A percentile compares a stretch with the other conserved stretches of the same genome.
Evolutionary conservation across 768 basidiomycete species (phyloP).

Genomic region (Boletus edulis): DNA sequence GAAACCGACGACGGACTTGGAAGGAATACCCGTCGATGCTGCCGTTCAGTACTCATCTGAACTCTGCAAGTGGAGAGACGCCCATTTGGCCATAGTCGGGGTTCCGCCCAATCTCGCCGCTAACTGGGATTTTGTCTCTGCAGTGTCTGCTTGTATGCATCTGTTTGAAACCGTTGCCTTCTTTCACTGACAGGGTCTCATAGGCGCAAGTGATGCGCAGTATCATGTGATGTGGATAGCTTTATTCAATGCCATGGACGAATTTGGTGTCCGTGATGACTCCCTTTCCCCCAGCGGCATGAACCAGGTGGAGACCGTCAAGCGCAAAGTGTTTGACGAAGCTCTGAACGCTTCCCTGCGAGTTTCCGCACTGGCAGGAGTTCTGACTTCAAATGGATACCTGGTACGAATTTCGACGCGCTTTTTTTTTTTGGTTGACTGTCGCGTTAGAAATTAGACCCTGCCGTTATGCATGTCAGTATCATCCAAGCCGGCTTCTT

Average conservation of each 20-base stretch:
- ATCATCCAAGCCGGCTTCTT: constrained; percentile 82
- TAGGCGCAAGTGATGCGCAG: constrained; percentile 81
- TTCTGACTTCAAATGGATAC: constrained; percentile 86
- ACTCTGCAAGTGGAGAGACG: constrained; percentile 71
- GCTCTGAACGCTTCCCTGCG: constrained; percentile 82
- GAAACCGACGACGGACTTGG: constrained; percentile 71
- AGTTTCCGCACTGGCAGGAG: constrained; percentile 84
- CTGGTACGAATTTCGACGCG: constrained; percentile 47
- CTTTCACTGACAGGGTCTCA: background rate
- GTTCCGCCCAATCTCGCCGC: constrained; percentile 83
- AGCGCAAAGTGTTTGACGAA: constrained; percentile 74
- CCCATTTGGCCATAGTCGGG: constrained; percentile 74
- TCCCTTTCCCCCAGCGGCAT: constrained; percentile 33
- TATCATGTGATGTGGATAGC: constrained; percentile 93
- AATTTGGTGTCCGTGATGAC: constrained; percentile 76
- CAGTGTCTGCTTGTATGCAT: constrained; percentile 58
- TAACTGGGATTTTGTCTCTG: constrained; percentile 87
- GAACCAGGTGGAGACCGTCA: constrained; percentile 64
- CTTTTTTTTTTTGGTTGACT: constrained; percentile 8
- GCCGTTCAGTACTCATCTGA: constrained; percentile 53
- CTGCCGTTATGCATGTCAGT: constrained; percentile 86
- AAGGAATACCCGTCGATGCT: constrained; percentile 73
- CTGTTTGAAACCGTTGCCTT: background rate
- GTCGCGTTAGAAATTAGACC: constrained; percentile 61
- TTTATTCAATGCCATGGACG: constrained; percentile 77